Percentiles rank a stretch among this genome's conserved stretches.
Conservation (phyloP, 1,284 basidiomycete species). For the Marasmius fiardii region DNA sequence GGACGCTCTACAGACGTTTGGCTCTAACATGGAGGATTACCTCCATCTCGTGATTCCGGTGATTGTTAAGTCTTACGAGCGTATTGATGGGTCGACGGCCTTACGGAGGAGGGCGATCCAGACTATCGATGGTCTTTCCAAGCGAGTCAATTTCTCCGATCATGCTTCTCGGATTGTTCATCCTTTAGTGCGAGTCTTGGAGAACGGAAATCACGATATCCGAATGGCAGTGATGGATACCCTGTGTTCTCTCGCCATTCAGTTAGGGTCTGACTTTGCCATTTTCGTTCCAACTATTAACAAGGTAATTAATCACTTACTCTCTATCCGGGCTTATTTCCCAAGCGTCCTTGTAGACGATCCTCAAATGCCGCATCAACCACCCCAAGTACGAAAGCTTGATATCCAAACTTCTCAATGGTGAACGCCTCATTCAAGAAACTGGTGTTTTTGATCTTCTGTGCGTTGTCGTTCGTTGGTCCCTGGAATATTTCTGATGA, state of each 20-base stretch:
- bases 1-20: conserved; percentile 93
- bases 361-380: conserved; percentile 78
- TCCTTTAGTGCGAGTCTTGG: conserved; percentile 88
- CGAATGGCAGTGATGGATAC: conserved; percentile 91
- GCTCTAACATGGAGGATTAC: conserved; percentile 97
- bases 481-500: neutral
- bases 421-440: conserved; percentile 87
- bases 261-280: conserved; percentile 95
- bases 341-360: conserved; percentile 43
- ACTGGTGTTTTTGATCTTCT: conserved; percentile 55
- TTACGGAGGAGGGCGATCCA: conserved; percentile 89
- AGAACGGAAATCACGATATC: conserved; percentile 79
- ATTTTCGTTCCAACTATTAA: conserved; percentile 97
- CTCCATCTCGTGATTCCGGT: conserved; percentile 95
- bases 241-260: conserved; percentile 87
- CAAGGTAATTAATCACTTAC: conserved; percentile 56
- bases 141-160: conserved; percentile 98
- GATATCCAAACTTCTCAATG: conserved; percentile 86
- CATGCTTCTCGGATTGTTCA: conserved; percentile 98
- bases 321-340: neutral
- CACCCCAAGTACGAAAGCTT: conserved; percentile 89
- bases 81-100: conserved; percentile 69
- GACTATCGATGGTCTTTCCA: conserved; percentile 88
- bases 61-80: conserved; percentile 91
- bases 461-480: conserved; percentile 33